These are phyloP conservation scores for Cicer yamashitae DNA, from an alignment of 306 rosid species.

Conservation along the genomic window DNA sequence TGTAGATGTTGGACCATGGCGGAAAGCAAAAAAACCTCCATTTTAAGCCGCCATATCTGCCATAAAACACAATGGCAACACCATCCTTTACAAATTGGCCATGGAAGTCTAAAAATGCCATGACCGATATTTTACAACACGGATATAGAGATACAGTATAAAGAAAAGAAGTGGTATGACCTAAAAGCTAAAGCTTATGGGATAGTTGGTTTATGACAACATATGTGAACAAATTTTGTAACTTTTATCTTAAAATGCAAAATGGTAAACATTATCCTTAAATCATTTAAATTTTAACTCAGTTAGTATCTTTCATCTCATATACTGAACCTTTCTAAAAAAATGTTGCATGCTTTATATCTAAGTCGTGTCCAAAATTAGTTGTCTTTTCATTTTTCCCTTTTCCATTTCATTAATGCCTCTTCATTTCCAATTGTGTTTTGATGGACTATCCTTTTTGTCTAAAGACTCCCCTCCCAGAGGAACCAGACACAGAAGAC, in stretches of 20 bases:
- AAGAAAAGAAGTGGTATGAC: too few relatives aligned
- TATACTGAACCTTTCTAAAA: not conserved
- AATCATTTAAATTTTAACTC: not conserved
- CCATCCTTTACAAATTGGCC: too few relatives aligned
- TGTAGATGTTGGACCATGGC: too few relatives aligned
- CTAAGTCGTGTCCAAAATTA: slow-evolving; percentile 2
- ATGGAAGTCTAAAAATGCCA: too few relatives aligned
- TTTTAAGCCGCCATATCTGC: too few relatives aligned
- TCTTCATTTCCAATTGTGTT: slow-evolving; percentile 35
- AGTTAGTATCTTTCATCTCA: not conserved
- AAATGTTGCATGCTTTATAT: slow-evolving; percentile 24
- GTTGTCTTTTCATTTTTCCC: not conserved
- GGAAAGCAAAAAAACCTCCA: too few relatives aligned
- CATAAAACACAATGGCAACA: too few relatives aligned
- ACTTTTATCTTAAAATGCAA: not conserved
- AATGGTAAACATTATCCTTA: not conserved
- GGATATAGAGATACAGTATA: too few relatives aligned
- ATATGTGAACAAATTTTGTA: too few relatives aligned
- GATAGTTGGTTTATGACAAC: too few relatives aligned
- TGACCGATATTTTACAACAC: too few relatives aligned
- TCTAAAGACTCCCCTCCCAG: slow-evolving; percentile 77
- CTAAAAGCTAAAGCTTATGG: too few relatives aligned
- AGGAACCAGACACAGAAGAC: slow-evolving; percentile 78
- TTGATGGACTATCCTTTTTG: not conserved
- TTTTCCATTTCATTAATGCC: not conserved